Percentiles rank a stretch among this genome's conserved stretches.
Conservation (phyloP, 257 asterid species). For the Jasminum sambac region DNA sequence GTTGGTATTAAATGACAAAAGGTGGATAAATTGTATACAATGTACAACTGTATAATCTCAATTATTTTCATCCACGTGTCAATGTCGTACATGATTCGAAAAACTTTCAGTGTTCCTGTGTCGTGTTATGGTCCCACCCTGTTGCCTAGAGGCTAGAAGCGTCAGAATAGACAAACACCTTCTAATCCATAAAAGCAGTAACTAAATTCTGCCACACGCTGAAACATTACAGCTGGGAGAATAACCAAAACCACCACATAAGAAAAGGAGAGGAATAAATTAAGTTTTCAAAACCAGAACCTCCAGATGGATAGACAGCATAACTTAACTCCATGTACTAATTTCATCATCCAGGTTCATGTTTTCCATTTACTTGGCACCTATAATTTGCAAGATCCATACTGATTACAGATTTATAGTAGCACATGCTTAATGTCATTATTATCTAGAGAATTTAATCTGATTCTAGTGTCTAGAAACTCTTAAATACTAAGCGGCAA, state of each 20-base stretch:
- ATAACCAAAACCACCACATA: neutral
- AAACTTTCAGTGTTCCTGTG: neutral
- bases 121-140: neutral
- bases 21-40: neutral
- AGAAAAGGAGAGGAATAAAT: neutral
- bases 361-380: neutral
- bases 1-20: neutral
- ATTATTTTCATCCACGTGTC: neutral
- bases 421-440: slow-evolving; percentile 1
- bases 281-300: neutral
- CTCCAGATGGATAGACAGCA: neutral
- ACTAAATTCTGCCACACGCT: neutral
- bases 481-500: neutral
- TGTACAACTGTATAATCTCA: neutral
- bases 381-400: neutral
- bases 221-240: neutral
- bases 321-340: neutral
- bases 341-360: neutral
- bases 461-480: neutral
- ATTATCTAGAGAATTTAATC: slow-evolving; percentile 5
- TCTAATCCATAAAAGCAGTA: neutral
- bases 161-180: neutral
- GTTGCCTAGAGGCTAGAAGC: slow-evolving; percentile 3
- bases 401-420: neutral
- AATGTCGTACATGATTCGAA: neutral